A percentile compares a stretch with the other conserved stretches of the same genome.
Evolutionary conservation across 192 early-diverging fungal genomes (phyloP).

Genomic region (Dimargaris xerosporica): DNA sequence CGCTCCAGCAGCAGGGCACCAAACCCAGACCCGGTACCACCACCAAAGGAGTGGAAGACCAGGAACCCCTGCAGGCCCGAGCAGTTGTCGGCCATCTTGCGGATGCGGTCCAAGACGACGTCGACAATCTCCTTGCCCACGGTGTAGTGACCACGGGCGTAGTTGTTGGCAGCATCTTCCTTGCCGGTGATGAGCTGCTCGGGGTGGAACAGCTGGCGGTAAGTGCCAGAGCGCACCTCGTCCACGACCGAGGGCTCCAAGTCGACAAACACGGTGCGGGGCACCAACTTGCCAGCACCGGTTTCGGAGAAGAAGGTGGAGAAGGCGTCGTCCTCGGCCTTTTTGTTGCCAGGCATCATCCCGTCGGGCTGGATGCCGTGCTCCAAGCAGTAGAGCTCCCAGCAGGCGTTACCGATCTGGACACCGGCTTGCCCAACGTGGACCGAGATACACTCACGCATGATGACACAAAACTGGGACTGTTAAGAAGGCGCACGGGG

Average conservation of each 20-base stretch:
- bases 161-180: slow-evolving; percentile 99
- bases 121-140: slow-evolving; percentile 99
- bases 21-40: slow-evolving; percentile 98
- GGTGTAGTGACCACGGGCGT: slow-evolving; percentile 99
- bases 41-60: slow-evolving; percentile 99
- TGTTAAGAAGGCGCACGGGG: neutral
- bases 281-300: slow-evolving; percentile 96
- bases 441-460: slow-evolving; percentile 65
- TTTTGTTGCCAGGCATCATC: slow-evolving; percentile 29
- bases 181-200: slow-evolving; percentile 99
- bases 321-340: slow-evolving; percentile 66
- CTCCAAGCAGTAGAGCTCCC: slow-evolving; percentile 95
- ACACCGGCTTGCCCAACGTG: slow-evolving; percentile 93
- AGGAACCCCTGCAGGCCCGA: slow-evolving; percentile 97
- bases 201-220: slow-evolving; percentile 82
- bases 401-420: slow-evolving; percentile 99
- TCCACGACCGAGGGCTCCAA: slow-evolving; percentile 93
- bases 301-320: slow-evolving; percentile 99
- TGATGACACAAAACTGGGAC: slow-evolving; percentile 17
- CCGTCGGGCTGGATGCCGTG: slow-evolving; percentile 98
- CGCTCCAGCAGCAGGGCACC: slow-evolving; percentile 96
- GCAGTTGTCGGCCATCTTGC: slow-evolving; percentile 96
- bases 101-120: slow-evolving; percentile 87
- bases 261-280: slow-evolving; percentile 97
- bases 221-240: slow-evolving; percentile 97